A percentile compares a stretch with the other conserved stretches of the same genome.
Evolutionary conservation across 2,329 filamentous ascomycete species (phyloP).

Genomic region (Ambrosiella beaveri): DNA sequence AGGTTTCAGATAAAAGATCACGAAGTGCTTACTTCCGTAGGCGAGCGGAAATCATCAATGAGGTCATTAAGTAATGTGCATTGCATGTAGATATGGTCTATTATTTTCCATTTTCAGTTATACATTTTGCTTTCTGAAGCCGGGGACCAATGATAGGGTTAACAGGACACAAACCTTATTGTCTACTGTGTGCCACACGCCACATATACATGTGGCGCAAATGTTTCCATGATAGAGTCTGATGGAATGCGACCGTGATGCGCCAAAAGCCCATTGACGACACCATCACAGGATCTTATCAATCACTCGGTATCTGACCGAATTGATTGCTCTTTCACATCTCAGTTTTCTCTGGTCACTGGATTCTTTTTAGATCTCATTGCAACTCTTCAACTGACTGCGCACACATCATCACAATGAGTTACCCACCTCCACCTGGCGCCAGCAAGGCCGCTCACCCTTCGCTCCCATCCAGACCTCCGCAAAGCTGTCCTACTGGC

Average conservation of each 20-base stretch:
- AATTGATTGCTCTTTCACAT: not conserved
- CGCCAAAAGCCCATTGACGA: not conserved
- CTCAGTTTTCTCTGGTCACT: not conserved
- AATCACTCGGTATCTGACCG: not conserved
- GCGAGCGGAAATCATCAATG: too few relatives aligned
- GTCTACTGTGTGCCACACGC: not conserved
- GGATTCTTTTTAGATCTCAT: not conserved
- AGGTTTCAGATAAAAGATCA: too few relatives aligned
- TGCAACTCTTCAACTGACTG: not conserved
- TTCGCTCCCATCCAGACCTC: constrained; percentile 64
- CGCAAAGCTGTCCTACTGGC: constrained; percentile 33
- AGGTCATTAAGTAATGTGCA: too few relatives aligned
- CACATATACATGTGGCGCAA: not conserved
- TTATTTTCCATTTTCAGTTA: too few relatives aligned
- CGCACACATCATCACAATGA: constrained; percentile 38
- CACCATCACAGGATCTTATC: not conserved
- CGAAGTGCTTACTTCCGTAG: too few relatives aligned
- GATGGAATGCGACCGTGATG: not conserved
- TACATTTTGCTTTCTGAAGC: too few relatives aligned
- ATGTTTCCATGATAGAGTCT: not conserved
- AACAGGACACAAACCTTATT: not conserved
- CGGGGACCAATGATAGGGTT: not conserved
- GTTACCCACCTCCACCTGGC: constrained; percentile 76
- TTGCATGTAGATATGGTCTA: too few relatives aligned
- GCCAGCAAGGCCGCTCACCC: constrained; percentile 28